A percentile compares a stretch with the other conserved stretches of the same genome.
phyloP scores from a whole-genome alignment of 2,329 filamentous ascomycete genomes.

The Lecanicillium sp. region DNA sequence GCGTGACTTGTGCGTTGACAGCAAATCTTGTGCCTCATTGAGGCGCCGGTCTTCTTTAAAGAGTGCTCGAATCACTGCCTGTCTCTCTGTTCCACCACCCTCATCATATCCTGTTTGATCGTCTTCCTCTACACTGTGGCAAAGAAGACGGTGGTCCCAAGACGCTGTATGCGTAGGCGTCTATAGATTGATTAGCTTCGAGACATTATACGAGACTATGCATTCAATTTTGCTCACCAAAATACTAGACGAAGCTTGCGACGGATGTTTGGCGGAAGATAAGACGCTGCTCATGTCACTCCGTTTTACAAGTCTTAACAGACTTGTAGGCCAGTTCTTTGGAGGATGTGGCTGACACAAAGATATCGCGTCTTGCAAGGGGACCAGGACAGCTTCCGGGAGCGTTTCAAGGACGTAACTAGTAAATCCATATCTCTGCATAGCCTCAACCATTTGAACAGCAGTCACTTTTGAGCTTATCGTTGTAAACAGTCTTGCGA shows the following conservation, averaged over 20 bases:
- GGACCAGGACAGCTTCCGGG: conserved; percentile 74
- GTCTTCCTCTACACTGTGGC: conserved; percentile 55
- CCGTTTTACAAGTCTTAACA: conserved; percentile 71
- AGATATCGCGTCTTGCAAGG: conserved; percentile 77
- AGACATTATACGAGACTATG: no score
- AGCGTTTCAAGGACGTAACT: conserved; percentile 67
- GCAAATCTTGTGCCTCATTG: conserved; percentile 72
- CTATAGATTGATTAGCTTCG: conserved; percentile 22
- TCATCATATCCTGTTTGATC: conserved; percentile 61
- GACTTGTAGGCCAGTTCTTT: conserved; percentile 60
- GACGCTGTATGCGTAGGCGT: conserved; percentile 56
- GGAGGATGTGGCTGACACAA: conserved; percentile 78
- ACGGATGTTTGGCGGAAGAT: conserved; percentile 30
- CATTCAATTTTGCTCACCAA: no score
- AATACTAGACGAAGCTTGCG: conserved; percentile 27
- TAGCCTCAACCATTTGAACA: conserved; percentile 62
- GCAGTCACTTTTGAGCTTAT: conserved; percentile 44
- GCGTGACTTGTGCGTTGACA: conserved; percentile 79
- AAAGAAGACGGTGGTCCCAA: conserved; percentile 74
- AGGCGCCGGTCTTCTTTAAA: conserved; percentile 89
- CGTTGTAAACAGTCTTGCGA: conserved; percentile 59
- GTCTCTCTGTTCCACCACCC: conserved; percentile 74
- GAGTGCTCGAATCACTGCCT: conserved; percentile 74
- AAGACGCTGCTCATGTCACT: conserved; percentile 70
- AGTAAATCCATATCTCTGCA: conserved; percentile 63